A percentile compares a stretch with the other conserved stretches of the same genome.
Conservation (phyloP, 495 filamentous ascomycete genomes). For the Alectoria sarmentosa region DNA sequence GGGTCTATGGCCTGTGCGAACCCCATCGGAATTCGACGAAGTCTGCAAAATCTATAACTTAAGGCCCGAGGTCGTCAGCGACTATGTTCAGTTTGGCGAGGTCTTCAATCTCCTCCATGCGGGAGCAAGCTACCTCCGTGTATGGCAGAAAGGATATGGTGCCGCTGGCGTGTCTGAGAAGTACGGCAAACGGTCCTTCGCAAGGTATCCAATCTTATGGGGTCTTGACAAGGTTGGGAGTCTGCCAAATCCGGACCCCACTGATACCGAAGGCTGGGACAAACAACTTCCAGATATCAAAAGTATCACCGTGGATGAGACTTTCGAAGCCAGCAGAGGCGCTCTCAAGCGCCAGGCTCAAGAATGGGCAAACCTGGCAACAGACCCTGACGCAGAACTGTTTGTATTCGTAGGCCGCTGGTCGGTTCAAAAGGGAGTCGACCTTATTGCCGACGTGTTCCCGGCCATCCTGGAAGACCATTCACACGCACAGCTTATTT, state of each 20-base stretch:
- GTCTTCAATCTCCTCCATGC: slow-evolving; percentile 70
- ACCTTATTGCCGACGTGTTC: slow-evolving; percentile 72
- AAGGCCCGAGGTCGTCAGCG: slow-evolving; percentile 36
- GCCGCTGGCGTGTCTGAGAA: slow-evolving; percentile 70
- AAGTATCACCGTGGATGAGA: slow-evolving; percentile 48
- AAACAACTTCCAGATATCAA: slow-evolving; percentile 45
- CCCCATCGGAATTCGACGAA: slow-evolving; percentile 50
- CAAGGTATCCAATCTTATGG: slow-evolving; percentile 75
- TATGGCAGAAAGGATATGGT: slow-evolving; percentile 69
- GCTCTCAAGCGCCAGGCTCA: slow-evolving; percentile 62
- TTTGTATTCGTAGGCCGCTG: slow-evolving; percentile 75
- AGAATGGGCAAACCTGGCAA: slow-evolving; percentile 65
- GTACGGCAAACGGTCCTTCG: slow-evolving; percentile 68
- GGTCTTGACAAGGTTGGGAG: slow-evolving; percentile 62
- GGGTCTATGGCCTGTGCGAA: slow-evolving; percentile 62
- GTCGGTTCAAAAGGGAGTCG: slow-evolving; percentile 73
- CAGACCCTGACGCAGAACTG: slow-evolving; percentile 60
- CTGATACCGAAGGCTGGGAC: slow-evolving; percentile 63
- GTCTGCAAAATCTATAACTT: slow-evolving; percentile 68
- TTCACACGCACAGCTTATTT: slow-evolving; percentile 61
- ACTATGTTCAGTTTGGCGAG: slow-evolving; percentile 63
- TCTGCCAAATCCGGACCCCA: slow-evolving; percentile 69
- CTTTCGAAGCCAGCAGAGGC: slow-evolving; percentile 49
- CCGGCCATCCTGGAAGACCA: slow-evolving; percentile 62
- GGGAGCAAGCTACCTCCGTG: slow-evolving; percentile 62